A percentile compares a stretch with the other conserved stretches of the same genome.
Evolutionary conservation across 306 rosid species (phyloP).

Genomic region (Lathyrus oleraceus): DNA sequence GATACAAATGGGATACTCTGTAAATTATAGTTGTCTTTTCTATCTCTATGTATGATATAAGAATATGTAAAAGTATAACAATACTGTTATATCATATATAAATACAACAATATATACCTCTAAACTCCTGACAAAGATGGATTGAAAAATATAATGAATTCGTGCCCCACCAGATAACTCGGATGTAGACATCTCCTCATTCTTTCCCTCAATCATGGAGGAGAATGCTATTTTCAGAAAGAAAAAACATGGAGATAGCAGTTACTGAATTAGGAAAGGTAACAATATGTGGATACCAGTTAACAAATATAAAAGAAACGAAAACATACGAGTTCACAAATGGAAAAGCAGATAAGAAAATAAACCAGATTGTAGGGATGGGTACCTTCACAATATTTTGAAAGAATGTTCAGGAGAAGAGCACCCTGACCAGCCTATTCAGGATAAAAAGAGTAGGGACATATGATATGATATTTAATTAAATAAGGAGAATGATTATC

Average conservation of each 20-base stretch:
- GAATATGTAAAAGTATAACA: neutral
- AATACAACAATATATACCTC: constrained; percentile 60
- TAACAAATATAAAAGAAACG: neutral
- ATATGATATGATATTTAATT: constrained; percentile 14
- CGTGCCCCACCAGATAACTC: constrained; percentile 97
- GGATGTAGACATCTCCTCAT: constrained; percentile 94
- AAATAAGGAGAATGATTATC: neutral
- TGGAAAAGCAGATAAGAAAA: constrained; percentile 7
- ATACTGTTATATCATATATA: neutral
- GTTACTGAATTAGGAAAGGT: constrained; percentile 22
- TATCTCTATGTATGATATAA: neutral
- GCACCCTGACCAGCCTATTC: constrained; percentile 97
- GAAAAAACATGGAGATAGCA: constrained; percentile 19
- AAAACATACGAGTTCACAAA: constrained; percentile 15
- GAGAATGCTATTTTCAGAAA: constrained; percentile 74
- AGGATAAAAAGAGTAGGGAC: too few relatives aligned
- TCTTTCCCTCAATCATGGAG: constrained; percentile 93
- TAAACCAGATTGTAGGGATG: constrained; percentile 22
- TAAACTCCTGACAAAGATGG: constrained; percentile 88
- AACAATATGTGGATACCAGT: neutral
- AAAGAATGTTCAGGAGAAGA: constrained; percentile 91
- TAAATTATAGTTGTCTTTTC: neutral
- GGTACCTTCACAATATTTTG: constrained; percentile 90
- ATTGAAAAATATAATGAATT: constrained; percentile 90
- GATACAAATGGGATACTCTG: neutral